Evolutionary conservation across 345 rosid species (phyloP).

Genomic region (Trapa incisa): DNA sequence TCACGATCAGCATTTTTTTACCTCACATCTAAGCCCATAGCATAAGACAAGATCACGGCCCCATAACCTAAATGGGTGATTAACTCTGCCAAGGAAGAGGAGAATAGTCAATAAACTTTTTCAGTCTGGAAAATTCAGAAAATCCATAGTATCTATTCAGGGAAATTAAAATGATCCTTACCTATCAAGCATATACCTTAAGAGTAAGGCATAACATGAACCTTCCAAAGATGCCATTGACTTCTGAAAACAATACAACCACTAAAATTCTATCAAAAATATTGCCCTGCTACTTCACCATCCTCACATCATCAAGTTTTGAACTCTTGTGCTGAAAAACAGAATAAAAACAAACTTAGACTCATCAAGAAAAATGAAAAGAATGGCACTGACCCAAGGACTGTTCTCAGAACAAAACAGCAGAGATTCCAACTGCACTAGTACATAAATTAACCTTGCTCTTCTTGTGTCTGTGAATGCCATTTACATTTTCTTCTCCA

Average conservation of each 20-base stretch:
- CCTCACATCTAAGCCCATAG: not conserved
- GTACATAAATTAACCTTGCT: conserved; percentile 52
- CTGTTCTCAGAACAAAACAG: not conserved
- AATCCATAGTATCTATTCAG: not conserved
- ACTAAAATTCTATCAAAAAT: not conserved
- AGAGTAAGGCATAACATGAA: not conserved
- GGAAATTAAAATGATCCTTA: not conserved
- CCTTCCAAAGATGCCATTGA: conserved; percentile 1
- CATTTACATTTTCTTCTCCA: conserved; percentile 84
- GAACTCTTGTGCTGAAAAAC: conserved; percentile 8
- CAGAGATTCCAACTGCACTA: not conserved
- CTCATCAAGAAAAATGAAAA: not conserved
- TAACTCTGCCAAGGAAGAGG: not conserved
- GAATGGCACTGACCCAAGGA: not conserved
- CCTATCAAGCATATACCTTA: not conserved
- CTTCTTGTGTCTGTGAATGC: conserved; percentile 76
- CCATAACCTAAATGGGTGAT: not conserved
- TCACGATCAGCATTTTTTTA: not conserved
- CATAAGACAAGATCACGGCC: conserved; percentile 2
- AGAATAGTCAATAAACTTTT: not conserved
- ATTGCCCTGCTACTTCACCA: conserved; percentile 4
- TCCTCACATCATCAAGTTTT: conserved; percentile 3
- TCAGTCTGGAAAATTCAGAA: no score
- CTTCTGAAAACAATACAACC: not conserved
- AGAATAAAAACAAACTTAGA: not conserved